Percentiles rank a stretch among this genome's conserved stretches.
These are phyloP conservation scores for Chamaenerion angustifolium DNA, from an alignment of 345 rosid species.

Conservation along the genomic window DNA sequence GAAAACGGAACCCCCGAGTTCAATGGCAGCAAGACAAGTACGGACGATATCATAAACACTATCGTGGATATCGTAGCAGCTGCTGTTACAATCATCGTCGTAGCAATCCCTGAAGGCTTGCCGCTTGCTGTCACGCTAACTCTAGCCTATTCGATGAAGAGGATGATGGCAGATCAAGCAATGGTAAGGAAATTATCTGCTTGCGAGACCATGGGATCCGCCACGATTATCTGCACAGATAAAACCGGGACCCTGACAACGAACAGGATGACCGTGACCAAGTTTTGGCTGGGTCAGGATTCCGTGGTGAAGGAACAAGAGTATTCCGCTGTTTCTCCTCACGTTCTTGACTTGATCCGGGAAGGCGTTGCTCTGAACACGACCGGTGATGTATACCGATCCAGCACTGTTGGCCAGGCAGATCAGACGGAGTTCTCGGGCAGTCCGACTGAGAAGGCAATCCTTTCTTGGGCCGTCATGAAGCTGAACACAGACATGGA, in stretches of 20 bases:
- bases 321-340: slow-evolving; percentile 16
- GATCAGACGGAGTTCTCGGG: slow-evolving; percentile 31
- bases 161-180: slow-evolving; percentile 74
- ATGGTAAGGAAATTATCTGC: slow-evolving; percentile 72
- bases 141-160: slow-evolving; percentile 70
- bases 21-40: slow-evolving; percentile 27
- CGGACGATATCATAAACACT: slow-evolving; percentile 33
- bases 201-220: slow-evolving; percentile 89
- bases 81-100: slow-evolving; percentile 74
- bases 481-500: slow-evolving; percentile 30
- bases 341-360: slow-evolving; percentile 27
- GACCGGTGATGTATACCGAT: slow-evolving; percentile 33
- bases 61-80: slow-evolving; percentile 54
- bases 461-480: slow-evolving; percentile 55
- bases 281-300: slow-evolving; percentile 51
- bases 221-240: slow-evolving; percentile 57
- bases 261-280: slow-evolving; percentile 51
- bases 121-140: slow-evolving; percentile 75
- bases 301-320: background rate
- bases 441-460: slow-evolving; percentile 62
- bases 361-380: slow-evolving; percentile 63
- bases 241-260: slow-evolving; percentile 79
- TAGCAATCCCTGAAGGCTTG: slow-evolving; percentile 72
- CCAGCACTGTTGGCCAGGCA: slow-evolving; percentile 11
- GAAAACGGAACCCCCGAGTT: slow-evolving; percentile 34